Percentiles rank a stretch among this genome's conserved stretches.
These are phyloP conservation scores for Zymoseptoria ardabiliae DNA, from an alignment of 2,329 filamentous ascomycete genomes.

Conservation along the genomic window DNA sequence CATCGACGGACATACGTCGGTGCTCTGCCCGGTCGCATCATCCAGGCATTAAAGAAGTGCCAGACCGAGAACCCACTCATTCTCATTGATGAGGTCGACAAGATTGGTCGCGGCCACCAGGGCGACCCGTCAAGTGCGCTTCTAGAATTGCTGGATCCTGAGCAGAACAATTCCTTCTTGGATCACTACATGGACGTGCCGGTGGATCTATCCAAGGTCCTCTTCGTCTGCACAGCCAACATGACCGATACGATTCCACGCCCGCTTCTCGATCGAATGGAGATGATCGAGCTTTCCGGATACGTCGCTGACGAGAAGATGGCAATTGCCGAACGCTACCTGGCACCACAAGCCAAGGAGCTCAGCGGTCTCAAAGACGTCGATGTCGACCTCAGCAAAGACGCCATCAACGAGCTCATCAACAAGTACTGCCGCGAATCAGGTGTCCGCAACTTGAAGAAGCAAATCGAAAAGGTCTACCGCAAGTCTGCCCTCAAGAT, in stretches of 20 bases:
- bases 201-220: slow-evolving; percentile 91
- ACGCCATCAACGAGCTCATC: slow-evolving; percentile 91
- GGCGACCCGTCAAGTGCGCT: slow-evolving; percentile 92
- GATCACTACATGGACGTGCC: slow-evolving; percentile 99
- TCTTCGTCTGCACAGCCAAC: slow-evolving; percentile 98
- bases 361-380: slow-evolving; percentile 83
- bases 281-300: slow-evolving; percentile 89
- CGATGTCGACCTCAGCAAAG: slow-evolving; percentile 76
- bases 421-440: slow-evolving; percentile 98
- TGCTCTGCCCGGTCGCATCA: slow-evolving; percentile 89
- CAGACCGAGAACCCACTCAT: slow-evolving; percentile 97
- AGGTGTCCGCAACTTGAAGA: slow-evolving; percentile 94
- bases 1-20: slow-evolving; percentile 95
- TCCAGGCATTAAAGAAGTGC: slow-evolving; percentile 97
- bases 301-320: slow-evolving; percentile 99
- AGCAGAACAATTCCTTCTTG: slow-evolving; percentile 94
- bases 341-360: slow-evolving; percentile 90
- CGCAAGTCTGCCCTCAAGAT: slow-evolving; percentile 96
- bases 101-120: slow-evolving; percentile 93
- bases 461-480: slow-evolving; percentile 99
- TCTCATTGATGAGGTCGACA: slow-evolving; percentile 95
- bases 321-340: slow-evolving; percentile 89
- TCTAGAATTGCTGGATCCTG: slow-evolving; percentile 86
- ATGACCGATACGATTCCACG: slow-evolving; percentile 97
- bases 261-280: slow-evolving; percentile 92